Conservation (phyloP, 345 rosid species). For the Raphanus raphanistrum region DNA sequence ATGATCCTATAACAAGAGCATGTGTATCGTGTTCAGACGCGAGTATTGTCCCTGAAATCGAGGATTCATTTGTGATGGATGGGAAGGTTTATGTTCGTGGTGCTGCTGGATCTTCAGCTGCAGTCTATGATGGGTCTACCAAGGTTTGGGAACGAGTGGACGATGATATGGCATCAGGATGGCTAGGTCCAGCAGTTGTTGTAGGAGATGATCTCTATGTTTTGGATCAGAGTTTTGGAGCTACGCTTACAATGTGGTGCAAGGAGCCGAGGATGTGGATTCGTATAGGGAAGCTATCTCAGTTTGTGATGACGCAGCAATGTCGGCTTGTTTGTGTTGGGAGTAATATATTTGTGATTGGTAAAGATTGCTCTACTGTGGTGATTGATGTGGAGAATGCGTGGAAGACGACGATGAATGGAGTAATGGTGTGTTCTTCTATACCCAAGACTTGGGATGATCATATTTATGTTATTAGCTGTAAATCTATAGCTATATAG, state of each 20-base stretch:
- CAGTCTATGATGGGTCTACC: constrained; percentile 50
- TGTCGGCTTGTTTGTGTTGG: constrained; percentile 68
- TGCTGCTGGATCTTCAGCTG: constrained; percentile 39
- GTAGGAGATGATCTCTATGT: constrained; percentile 66
- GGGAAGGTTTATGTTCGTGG: constrained; percentile 62
- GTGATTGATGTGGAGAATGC: constrained; percentile 56
- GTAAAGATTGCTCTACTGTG: constrained; percentile 68
- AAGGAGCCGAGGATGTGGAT: constrained; percentile 62
- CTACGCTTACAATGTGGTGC: constrained; percentile 67
- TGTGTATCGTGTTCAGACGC: constrained; percentile 49
- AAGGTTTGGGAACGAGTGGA: constrained; percentile 66
- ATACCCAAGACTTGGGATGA: constrained; percentile 52
- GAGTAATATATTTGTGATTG: constrained; percentile 59
- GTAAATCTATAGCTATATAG: constrained; percentile 59
- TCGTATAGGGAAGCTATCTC: constrained; percentile 64
- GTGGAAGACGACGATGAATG: constrained; percentile 42
- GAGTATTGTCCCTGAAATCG: constrained; percentile 51
- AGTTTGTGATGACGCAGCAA: constrained; percentile 61
- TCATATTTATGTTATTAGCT: constrained; percentile 29
- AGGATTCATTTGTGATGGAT: constrained; percentile 68
- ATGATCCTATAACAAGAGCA: constrained; percentile 49
- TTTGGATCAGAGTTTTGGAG: constrained; percentile 73
- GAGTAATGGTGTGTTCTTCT: constrained; percentile 69
- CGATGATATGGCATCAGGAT: constrained; percentile 64
- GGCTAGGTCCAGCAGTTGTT: constrained; percentile 79